Evolutionary conservation across 176 grass and related monocot species (phyloP), one percentile per base, ranked within the genome.

Genomic region (Luzula sylvatica): DNA sequence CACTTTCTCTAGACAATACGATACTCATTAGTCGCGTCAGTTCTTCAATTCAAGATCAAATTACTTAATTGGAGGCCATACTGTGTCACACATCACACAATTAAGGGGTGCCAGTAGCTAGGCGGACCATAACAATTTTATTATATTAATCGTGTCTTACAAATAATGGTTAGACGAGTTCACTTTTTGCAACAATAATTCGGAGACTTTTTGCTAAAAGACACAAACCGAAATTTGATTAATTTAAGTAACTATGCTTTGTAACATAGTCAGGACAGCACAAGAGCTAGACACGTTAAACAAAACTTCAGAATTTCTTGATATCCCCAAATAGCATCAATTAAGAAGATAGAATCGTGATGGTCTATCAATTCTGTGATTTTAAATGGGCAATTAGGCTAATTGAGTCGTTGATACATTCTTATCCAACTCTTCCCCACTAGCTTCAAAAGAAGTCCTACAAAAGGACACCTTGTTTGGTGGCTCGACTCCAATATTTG

Each of bases 371-470:
- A 49, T 64, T 64, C 23, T 14, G 3, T 35, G 26, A 64, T 29
- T 46, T n/a, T 32, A 62, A 63, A 0, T 3, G 8, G 0, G 4
- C 26, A 30, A 30, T 30, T 20, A 48, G 9, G 15, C 25, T 64
- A 64, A 64, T 64, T 32, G 59, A 64, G 59, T 64, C 59, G 59
- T 64, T 64, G 59, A 64, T 30, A 64, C 59, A 64, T 64, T 48
- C 59, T 64, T 48, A 64, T 48, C 59, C 59, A n/a, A 3, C 22
- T 63, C 23, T 63, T 23, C 30, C 24, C 58, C 58, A 63, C 58
- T 63, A 46, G 42, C 42, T 48, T 30, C 41, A 64, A 44, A 48
- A 64, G n/a, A 64, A 28, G 35, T 40, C 42, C n/a, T 19, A 15
- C 58, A 46, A 64, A 64, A 64, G 24, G 59, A 64, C 59, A 49